A percentile compares a stretch with the other conserved stretches of the same genome.
These are phyloP conservation scores for Penicillium sp. DNA, from an alignment of 2,329 filamentous ascomycete genomes.

Conservation along the genomic window DNA sequence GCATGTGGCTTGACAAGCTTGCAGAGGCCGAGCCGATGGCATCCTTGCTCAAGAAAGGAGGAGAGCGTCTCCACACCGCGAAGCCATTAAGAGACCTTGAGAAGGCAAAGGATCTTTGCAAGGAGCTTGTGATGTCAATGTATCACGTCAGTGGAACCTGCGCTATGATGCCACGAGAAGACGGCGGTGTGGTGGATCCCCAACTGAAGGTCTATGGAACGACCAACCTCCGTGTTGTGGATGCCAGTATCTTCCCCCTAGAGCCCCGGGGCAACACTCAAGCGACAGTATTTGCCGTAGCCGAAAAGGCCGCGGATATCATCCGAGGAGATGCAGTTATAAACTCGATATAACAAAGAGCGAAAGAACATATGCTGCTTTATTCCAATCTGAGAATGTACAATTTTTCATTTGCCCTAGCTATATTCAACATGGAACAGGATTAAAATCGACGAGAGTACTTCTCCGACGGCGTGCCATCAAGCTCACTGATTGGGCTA, in stretches of 20 bases:
- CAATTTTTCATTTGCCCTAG: background rate
- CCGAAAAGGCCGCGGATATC: constrained; percentile 33
- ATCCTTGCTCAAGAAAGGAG: constrained; percentile 34
- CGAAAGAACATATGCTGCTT: background rate
- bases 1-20: constrained; percentile 35
- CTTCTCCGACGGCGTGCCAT: background rate
- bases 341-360: background rate
- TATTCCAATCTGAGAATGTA: no score
- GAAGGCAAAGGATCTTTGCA: constrained; percentile 16
- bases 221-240: constrained; percentile 32
- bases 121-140: constrained; percentile 17
- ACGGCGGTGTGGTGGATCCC: constrained; percentile 30
- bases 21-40: constrained; percentile 33
- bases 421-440: background rate
- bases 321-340: constrained; percentile 22
- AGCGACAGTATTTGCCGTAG: constrained; percentile 36
- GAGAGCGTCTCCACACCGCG: constrained; percentile 19
- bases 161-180: constrained; percentile 32
- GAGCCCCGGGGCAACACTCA: constrained; percentile 39
- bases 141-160: constrained; percentile 31
- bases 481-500: background rate
- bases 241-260: constrained; percentile 37
- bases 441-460: background rate
- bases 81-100: constrained; percentile 8
- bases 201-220: constrained; percentile 32